Evolutionary conservation across 1,284 basidiomycete species (phyloP), one percentile per base, ranked within the genome.

Genomic region (Cryptococcus sp.): DNA sequence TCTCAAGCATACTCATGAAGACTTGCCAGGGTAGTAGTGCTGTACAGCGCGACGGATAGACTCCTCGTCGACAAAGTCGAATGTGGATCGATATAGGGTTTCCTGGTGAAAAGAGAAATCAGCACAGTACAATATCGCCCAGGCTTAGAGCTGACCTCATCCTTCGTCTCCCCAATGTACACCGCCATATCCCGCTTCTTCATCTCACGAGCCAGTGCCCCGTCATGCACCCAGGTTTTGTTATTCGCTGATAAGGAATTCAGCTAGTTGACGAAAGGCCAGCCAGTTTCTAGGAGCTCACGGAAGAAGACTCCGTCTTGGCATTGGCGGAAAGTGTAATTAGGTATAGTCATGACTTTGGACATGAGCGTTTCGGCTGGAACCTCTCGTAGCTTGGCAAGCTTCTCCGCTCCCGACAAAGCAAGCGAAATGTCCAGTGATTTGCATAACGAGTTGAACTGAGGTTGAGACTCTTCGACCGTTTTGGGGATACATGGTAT

Each of bases 291-390:
- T 40, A 57, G 55, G 52, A 58, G 55, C 35, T 62, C 41, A 48
- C 57, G 63, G 55, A 70, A 57, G 48, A 70, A 70, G 17, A 63
- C 58, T 45, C 60, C 60, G 50, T 70, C 68, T 23, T 60, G 57
- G 17, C 68, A 66, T 22, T 54, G 63, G 25, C 68, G 62, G 58
- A 70, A 70, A 0, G 67, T 69, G 60, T 62, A 58, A 23, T 54
- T 47, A 17, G 46, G 43, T 17, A 68, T 63, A 40, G 53, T 61
- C 61, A 70, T 66, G 48, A 70, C 61, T 50, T 60, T 62, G 50
- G 53, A 42, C 7, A 62, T 60, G n/a, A 70, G 55, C 17, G 58
- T 50, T 38, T 61, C 56, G 30, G 60, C 57, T 23, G 63, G 54
- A 8, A 70, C 52, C 17, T 51, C 63, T 38, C 68, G 52, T 20